Conservation (phyloP, 73 alveolate species). For the Tetrahymena malaccensis region DNA sequence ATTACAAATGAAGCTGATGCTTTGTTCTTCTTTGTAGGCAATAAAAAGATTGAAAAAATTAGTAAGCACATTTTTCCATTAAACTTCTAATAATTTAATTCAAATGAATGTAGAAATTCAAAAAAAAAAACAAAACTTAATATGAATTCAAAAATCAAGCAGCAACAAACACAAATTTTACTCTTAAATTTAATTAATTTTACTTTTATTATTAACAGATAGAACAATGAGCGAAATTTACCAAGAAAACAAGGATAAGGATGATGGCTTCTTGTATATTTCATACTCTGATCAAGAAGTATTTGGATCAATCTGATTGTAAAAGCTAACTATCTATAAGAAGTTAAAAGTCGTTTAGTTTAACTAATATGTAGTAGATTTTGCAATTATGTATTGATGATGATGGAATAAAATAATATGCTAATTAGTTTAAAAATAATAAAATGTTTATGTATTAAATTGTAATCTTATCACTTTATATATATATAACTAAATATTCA, state of each 20-base stretch:
- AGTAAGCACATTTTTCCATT: neutral
- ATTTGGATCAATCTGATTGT: constrained; percentile 1
- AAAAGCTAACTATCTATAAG: neutral
- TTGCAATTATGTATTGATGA: neutral
- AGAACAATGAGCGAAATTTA: constrained; percentile 1
- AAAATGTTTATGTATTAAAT: neutral
- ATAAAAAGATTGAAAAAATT: neutral
- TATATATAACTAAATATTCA: no score
- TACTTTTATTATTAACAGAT: neutral
- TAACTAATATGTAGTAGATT: neutral
- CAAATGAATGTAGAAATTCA: neutral
- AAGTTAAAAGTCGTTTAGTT: neutral
- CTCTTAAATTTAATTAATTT: neutral
- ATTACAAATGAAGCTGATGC: neutral
- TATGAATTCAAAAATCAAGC: neutral
- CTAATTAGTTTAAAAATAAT: no score
- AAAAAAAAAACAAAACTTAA: no score
- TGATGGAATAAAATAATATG: neutral
- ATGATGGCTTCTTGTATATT: constrained; percentile 28
- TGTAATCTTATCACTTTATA: neutral
- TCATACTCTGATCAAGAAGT: constrained; percentile 35
- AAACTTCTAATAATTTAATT: neutral
- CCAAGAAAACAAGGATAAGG: constrained; percentile 2
- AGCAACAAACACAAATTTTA: no score
- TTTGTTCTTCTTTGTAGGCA: neutral